These are phyloP conservation scores for Tricharina praecox DNA, from an alignment of 495 filamentous ascomycete species.

Conservation along the genomic window DNA sequence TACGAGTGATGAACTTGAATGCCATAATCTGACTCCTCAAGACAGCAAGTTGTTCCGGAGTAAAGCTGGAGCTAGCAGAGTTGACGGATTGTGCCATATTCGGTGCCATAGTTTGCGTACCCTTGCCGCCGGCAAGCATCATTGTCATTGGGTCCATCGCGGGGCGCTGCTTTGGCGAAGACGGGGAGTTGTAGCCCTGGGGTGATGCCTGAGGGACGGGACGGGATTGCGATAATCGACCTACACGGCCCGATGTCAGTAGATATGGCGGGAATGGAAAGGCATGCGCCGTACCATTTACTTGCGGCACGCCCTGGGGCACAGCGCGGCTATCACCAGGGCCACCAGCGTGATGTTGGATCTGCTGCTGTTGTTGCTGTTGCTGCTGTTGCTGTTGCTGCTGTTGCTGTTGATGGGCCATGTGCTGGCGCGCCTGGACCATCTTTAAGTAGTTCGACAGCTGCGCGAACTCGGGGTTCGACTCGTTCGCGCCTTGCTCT, in stretches of 20 bases:
- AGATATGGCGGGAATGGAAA: too few relatives aligned
- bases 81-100: not conserved
- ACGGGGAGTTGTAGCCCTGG: constrained; percentile 6
- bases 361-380: too few relatives aligned
- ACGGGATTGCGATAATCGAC: not conserved
- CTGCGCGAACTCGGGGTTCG: constrained; percentile 26
- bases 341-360: constrained; percentile 13
- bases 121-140: not conserved
- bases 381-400: too few relatives aligned
- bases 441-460: constrained; percentile 19
- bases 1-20: constrained; percentile 27
- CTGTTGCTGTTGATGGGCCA: constrained; percentile 18
- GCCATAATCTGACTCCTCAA: constrained; percentile 27
- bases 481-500: constrained; percentile 21
- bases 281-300: constrained; percentile 12
- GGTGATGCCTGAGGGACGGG: not conserved
- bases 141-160: not conserved
- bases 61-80: constrained; percentile 22
- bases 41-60: constrained; percentile 23
- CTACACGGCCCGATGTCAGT: constrained; percentile 1
- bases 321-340: not conserved
- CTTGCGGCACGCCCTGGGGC: constrained; percentile 8
- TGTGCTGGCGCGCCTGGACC: constrained; percentile 18
- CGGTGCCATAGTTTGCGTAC: not conserved
- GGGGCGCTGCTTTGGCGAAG: constrained; percentile 3